Base-by-base conservation (phyloP, 2,329 filamentous ascomycete species). In the Catunica adiposa region DNA sequence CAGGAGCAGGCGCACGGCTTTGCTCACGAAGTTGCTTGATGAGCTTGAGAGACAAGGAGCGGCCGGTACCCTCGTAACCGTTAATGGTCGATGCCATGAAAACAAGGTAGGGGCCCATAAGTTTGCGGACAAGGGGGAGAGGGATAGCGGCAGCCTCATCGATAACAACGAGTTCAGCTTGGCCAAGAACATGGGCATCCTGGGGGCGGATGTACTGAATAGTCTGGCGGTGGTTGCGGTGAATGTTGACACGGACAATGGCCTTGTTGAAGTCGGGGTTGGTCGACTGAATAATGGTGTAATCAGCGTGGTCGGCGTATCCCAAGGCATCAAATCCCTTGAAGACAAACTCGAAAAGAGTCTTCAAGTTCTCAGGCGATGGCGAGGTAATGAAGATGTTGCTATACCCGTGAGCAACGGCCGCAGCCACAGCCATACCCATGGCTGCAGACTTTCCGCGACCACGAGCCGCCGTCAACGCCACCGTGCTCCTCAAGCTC, bases 61-160 rank as follows among this genome's bases (percentile, higher is more conserved):
- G 82, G 42, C 92, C 92, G 5, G 92, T 98, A 56, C 92, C 92
- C 71, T 98, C 92, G 66, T 98, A 98, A 58, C 92, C 92, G 66
- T 97, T 97, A 71, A 98, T 96, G 1, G 92, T 98, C 0, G 92
- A 98, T 0, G 94, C 89, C 92, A 98, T 97, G 70, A 98, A 98
- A 7, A 97, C 89, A 38, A 98, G 74, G 68, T 98, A 98, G 14
- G 90, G 90, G 0, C 92, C 92, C 80, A 98, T 89, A 42, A 98
- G 75, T 70, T 96, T 96, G 62, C 84, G 79, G 6, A 98, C 92
- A 2, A 97, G 73, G 0, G 92, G 92, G 9, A 98, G 70, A 11
- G 94, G 92, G 60, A 98, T 98, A 1, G 94, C 94, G 11, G 92
- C 92, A 15, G 92, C 92, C 69, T 98, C 92, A 68, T 98, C 92